phyloP scores from a whole-genome alignment of 106 monocot genomes.

The Dendrobium huoshanense region DNA sequence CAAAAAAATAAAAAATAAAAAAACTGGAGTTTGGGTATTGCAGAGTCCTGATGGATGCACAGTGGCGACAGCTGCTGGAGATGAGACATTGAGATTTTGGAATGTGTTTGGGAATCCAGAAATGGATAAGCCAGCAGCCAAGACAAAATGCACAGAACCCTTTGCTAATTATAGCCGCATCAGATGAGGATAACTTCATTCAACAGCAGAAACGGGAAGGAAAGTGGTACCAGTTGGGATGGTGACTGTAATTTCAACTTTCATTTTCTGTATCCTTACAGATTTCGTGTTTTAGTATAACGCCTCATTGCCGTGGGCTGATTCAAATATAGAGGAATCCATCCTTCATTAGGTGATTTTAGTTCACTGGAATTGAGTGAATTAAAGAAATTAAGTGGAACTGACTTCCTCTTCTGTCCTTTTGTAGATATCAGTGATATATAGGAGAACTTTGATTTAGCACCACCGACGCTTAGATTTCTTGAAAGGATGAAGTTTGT shows the following conservation, averaged over 20 bases:
- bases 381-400: neutral
- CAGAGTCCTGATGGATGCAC: constrained; percentile 60
- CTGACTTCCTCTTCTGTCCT: neutral
- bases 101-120: constrained; percentile 57
- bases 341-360: neutral
- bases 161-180: constrained; percentile 40
- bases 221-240: neutral
- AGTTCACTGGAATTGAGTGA: neutral
- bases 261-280: neutral
- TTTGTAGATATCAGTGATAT: neutral
- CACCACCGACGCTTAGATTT: too few species aligned
- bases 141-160: constrained; percentile 19
- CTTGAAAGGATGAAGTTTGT: too few species aligned
- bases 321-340: neutral
- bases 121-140: constrained; percentile 26
- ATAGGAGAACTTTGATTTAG: neutral
- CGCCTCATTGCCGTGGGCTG: too few species aligned
- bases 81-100: constrained; percentile 64
- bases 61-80: constrained; percentile 53
- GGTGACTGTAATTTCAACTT: neutral
- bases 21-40: constrained; percentile 5
- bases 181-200: constrained; percentile 18
- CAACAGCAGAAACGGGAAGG: neutral
- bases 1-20: neutral
- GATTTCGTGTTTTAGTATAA: neutral